Base-by-base conservation (phyloP, 2,329 filamentous ascomycete species). In the Botrytis fragariae region DNA sequence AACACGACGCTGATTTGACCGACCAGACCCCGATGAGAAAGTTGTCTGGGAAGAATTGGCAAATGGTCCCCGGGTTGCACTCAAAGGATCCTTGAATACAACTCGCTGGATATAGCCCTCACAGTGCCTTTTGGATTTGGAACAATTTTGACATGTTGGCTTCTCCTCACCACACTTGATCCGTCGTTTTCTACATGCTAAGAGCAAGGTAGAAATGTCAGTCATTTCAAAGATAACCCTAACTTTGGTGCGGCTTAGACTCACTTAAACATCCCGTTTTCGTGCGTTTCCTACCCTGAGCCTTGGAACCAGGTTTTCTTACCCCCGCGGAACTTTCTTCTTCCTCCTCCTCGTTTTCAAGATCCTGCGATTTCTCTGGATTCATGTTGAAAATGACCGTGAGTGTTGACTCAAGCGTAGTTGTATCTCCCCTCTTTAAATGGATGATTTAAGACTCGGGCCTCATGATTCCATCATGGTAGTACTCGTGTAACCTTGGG, bases 141-240 rank as follows among this genome's bases (percentile, higher is more conserved):
- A 90, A 83, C 93, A 97, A 80, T 97, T 97, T 79, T 87, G 90
- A 83, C 93, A 96, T 42, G 72, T 92, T 39, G 93, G 93, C 68
- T 92, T 89, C 79, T 94, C 93, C 82, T 98, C 96, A 75, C 96
- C 96, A 82, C 96, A 99, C 83, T 98, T 99, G 83, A 99, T 98
- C 75, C 96, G 92, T 71, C 96, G 91, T 83, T 93, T 95, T 76
- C 96, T 92, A 83, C 96, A 99, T 73, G 96, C 93, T 95, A 71
- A 42, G 57, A 42, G 59, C 22, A 39, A 25, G 54, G 18, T 54
- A 25, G 63, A 18, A 69, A 29, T 29, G 39, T 64, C 39, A 62
- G 54, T 48, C 44, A 32, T 25, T 39, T 48, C n/a, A 60, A 32
- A 5, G 10, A 22, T 16, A 39, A 20, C 14, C 9, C 22, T 12